phyloP scores from a whole-genome alignment of 208 protist genomes.

The Trypanosoma brucei region DNA sequence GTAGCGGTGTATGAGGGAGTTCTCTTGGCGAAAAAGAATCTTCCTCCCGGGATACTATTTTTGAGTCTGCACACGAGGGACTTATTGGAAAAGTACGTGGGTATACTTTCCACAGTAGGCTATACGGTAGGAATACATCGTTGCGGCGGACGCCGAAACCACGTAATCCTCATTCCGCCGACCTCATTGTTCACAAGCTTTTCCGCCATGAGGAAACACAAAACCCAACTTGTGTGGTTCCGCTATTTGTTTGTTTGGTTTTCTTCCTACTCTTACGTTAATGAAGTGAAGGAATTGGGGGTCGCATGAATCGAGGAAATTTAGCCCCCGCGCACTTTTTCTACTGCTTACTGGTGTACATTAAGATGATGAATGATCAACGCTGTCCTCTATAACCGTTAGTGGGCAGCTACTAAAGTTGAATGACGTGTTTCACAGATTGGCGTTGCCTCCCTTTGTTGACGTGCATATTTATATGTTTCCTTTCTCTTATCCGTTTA shows the following conservation, averaged over 20 bases:
- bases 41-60: conserved; percentile 72
- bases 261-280: conserved; percentile 94
- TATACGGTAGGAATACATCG: background rate
- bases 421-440: too few relatives aligned
- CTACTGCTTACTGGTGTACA: background rate
- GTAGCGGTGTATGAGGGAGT: conserved; percentile 87
- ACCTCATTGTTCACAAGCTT: conserved; percentile 41
- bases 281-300: conserved; percentile 61
- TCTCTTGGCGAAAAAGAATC: conserved; percentile 39
- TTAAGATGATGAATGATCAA: background rate
- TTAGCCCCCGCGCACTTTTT: background rate
- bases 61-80: conserved; percentile 54
- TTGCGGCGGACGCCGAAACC: conserved; percentile 1
- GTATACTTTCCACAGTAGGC: conserved; percentile 16
- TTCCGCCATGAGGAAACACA: conserved; percentile 85
- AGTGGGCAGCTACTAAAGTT: too few relatives aligned
- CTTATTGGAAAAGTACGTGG: conserved; percentile 65
- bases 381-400: too few relatives aligned
- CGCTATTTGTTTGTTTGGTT: conserved; percentile 94
- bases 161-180: conserved; percentile 56
- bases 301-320: background rate
- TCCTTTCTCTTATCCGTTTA: too few relatives aligned
- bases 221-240: conserved; percentile 95
- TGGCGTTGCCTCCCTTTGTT: background rate
- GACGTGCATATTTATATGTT: background rate